Conservation (phyloP, 1,284 basidiomycete genomes). For the Ceratobasidium sp. region DNA sequence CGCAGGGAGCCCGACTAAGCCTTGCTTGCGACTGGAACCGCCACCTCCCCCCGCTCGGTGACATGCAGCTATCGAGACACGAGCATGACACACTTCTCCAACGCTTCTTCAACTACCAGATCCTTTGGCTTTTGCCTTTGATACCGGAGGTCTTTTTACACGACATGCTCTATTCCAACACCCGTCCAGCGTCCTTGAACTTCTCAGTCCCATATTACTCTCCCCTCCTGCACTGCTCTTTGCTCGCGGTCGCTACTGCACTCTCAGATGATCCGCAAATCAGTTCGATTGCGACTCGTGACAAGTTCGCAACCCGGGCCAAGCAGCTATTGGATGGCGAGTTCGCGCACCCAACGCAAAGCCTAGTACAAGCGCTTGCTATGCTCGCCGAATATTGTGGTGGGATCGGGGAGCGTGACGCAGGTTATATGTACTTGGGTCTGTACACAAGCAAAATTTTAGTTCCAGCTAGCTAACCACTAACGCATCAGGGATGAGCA, state of each 20-base stretch:
- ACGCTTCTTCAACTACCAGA: conserved; percentile 69
- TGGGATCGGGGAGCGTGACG: conserved; percentile 26
- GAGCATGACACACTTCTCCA: conserved; percentile 58
- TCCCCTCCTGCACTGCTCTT: conserved; percentile 23
- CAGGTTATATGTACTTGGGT: conserved; percentile 43
- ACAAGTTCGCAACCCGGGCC: conserved; percentile 25
- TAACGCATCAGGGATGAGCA: conserved; percentile 30
- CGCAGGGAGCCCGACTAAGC: conserved; percentile 22
- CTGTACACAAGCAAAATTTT: neutral
- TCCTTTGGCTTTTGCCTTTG: conserved; percentile 64
- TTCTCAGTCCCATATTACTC: conserved; percentile 22
- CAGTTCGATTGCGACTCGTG: neutral
- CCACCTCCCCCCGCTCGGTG: conserved; percentile 6
- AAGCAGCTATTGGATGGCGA: conserved; percentile 39
- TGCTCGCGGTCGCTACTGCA: conserved; percentile 24
- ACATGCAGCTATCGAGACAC: conserved; percentile 42
- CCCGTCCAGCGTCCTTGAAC: neutral
- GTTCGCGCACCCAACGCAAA: conserved; percentile 6
- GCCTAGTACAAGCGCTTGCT: conserved; percentile 18
- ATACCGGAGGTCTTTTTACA: conserved; percentile 64
- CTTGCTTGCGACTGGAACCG: conserved; percentile 23
- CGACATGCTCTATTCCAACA: conserved; percentile 53
- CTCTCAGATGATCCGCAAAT: conserved; percentile 4
- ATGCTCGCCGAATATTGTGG: conserved; percentile 29
- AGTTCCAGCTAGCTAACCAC: neutral